Base-by-base conservation (phyloP, 768 basidiomycete species). In the Tulasnella sp. region DNA sequence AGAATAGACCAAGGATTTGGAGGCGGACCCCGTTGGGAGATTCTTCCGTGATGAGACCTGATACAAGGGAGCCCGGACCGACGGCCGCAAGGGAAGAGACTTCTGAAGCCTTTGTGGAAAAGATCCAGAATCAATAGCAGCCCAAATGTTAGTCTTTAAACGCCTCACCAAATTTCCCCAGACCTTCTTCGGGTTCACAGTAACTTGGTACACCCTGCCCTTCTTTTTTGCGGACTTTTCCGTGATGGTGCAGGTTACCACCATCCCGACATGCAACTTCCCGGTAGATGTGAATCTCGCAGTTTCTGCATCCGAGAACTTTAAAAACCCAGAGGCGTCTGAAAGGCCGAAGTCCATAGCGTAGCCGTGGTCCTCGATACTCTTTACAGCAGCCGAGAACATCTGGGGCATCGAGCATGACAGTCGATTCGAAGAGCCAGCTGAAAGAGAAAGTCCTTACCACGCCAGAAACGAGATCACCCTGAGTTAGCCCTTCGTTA, bases 321-420 rank as follows among this genome's bases (percentile, higher is more conserved):
- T 88, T 70, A 99, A 83, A 84, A 98, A 99, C 57, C 94, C 94
- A 79, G 93, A 89, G 44, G 93, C 84, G n/a, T 88, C 91, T 13
- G 90, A 83, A 23, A 98, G 82, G 2, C 96, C 97, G 51, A 98
- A 85, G 80, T 96, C 94, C 10, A 99, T 87, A 77, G 92, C 89
- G 85, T 97, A 98, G 1, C 98, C 96, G 83, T 98, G 94, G 82
- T 99, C 98, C 85, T 99, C 98, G 23, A 93, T 86, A 81, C 92
- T 94, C 84, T 91, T 91, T 73, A 97, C 87, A 44, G 91, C 89
- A 16, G 90, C 93, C 0, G 91, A 88, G 69, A 98, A 82, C 29
- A 90, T 90, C 95, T 96, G 82, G 18, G 78, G 39, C 23, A 26
- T n/a, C 57, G 37, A 61, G 11, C 44, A 55, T 55, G 48, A 70